Conservation (phyloP, 805 yeast species). For the Sungouiella blattae region DNA sequence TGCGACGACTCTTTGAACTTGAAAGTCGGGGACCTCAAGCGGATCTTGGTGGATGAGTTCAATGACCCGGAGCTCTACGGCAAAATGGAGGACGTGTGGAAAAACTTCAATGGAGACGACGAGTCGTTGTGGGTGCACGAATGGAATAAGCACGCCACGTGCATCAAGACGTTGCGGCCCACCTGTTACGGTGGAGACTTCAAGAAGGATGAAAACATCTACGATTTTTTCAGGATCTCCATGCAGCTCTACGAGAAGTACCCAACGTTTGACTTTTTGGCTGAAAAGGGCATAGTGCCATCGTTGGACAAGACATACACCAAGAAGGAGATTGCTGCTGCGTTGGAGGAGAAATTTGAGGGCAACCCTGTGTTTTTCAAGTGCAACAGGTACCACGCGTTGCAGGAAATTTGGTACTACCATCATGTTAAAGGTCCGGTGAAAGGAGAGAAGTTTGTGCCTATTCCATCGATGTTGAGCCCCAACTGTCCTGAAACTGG, state of each 20-base stretch:
- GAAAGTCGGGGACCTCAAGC: conserved; percentile 17
- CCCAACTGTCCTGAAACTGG: conserved; percentile 68
- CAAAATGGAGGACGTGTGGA: conserved; percentile 19
- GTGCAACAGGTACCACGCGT: conserved; percentile 21
- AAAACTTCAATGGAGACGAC: conserved; percentile 27
- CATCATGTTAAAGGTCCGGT: conserved; percentile 23
- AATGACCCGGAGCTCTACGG: conserved; percentile 22
- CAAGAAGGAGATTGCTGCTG: conserved; percentile 26
- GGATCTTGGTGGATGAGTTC: conserved; percentile 25
- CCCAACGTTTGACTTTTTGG: conserved; percentile 35
- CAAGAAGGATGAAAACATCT: conserved; percentile 20
- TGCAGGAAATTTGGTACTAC: conserved; percentile 26
- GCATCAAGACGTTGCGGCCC: conserved; percentile 37
- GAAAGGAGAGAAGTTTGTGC: conserved; percentile 34
- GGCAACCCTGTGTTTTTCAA: conserved; percentile 34
- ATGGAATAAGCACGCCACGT: conserved; percentile 43
- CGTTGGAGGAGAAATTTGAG: conserved; percentile 28
- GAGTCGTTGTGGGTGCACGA: conserved; percentile 40
- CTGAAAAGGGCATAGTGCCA: conserved; percentile 34
- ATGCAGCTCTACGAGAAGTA: conserved; percentile 29
- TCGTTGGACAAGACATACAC: conserved; percentile 30
- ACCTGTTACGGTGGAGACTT: conserved; percentile 27
- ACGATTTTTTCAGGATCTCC: conserved; percentile 29
- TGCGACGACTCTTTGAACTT: conserved; percentile 32
- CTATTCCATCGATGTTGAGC: conserved; percentile 54